These are phyloP conservation scores for Lentithecium fluviatile DNA, from an alignment of 495 filamentous ascomycete species.

Conservation along the genomic window DNA sequence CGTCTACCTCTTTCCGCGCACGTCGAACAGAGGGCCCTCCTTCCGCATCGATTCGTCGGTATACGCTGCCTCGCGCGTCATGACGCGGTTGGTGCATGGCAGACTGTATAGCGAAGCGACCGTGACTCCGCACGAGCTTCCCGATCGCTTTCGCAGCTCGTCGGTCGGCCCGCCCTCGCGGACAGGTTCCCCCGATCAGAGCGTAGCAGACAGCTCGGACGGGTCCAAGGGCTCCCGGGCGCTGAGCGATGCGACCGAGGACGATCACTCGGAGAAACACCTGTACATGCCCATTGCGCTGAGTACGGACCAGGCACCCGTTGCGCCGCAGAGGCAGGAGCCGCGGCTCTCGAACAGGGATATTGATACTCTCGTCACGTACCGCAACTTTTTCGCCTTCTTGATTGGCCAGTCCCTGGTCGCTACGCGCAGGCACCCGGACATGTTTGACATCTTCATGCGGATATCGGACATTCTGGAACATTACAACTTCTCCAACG, in stretches of 20 bases:
- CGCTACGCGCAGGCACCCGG: constrained; percentile 64
- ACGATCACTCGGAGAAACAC: constrained; percentile 53
- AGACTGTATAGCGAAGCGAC: constrained; percentile 42
- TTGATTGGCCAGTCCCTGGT: constrained; percentile 77
- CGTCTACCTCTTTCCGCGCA: constrained; percentile 76
- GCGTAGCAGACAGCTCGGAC: constrained; percentile 26
- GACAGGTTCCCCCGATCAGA: constrained; percentile 21
- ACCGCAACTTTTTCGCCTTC: constrained; percentile 90
- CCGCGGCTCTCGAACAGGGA: constrained; percentile 53
- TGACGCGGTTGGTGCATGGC: constrained; percentile 68
- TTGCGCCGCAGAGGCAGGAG: constrained; percentile 42
- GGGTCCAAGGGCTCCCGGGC: constrained; percentile 37
- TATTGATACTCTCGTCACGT: constrained; percentile 66
- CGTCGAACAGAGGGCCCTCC: constrained; percentile 64
- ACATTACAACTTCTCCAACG: constrained; percentile 73
- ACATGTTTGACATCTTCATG: constrained; percentile 72
- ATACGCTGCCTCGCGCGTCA: constrained; percentile 66
- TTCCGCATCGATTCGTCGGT: constrained; percentile 74
- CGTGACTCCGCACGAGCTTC: constrained; percentile 5
- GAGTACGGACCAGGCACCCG: constrained; percentile 34
- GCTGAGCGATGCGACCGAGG: constrained; percentile 43
- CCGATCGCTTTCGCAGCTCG: constrained; percentile 15
- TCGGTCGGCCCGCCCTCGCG: constrained; percentile 18
- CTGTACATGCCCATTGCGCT: constrained; percentile 64
- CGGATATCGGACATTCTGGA: constrained; percentile 66